A percentile compares a stretch with the other conserved stretches of the same genome.
phyloP scores from a whole-genome alignment of 352 stramenopile species.

The Phytopythium oedochilum region DNA sequence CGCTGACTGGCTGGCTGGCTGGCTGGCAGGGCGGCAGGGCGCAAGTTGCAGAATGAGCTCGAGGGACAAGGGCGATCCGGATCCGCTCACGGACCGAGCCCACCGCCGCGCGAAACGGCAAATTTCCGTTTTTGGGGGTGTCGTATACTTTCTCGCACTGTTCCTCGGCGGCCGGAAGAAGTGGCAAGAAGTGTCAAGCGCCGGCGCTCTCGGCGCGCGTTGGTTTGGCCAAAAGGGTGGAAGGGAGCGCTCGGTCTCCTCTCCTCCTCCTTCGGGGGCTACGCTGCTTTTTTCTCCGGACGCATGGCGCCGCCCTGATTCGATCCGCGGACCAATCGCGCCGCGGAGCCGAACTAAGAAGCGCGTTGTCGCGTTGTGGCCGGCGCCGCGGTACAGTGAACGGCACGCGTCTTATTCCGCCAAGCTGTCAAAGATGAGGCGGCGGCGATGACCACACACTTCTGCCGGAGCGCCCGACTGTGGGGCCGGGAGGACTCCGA shows the following conservation, averaged over 20 bases:
- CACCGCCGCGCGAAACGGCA: not conserved
- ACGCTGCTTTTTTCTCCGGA: not conserved
- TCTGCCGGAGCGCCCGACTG: not conserved
- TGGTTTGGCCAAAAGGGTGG: not conserved
- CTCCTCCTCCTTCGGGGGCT: not conserved
- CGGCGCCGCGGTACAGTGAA: not conserved
- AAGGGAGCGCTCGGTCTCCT: not conserved
- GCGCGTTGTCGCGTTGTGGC: not conserved
- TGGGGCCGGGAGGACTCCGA: not conserved
- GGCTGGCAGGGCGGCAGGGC: not conserved
- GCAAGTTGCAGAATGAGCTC: conserved; percentile 7
- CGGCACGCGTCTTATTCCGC: conserved; percentile 6
- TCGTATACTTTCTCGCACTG: not conserved
- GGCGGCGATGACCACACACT: not conserved
- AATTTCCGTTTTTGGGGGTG: not conserved
- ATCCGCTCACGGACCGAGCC: not conserved
- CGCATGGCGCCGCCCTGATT: not conserved
- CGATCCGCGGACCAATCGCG: not conserved
- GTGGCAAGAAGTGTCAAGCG: not conserved
- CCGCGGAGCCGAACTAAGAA: not conserved
- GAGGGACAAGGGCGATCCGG: not conserved
- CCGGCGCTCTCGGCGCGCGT: no score
- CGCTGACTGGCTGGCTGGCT: not conserved
- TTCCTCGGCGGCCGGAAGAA: not conserved
- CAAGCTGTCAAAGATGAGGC: not conserved